Percentiles rank a stretch among this genome's conserved stretches.
Evolutionary conservation across 2,329 filamentous ascomycete genomes (phyloP).

Genomic region (Plenodomus lindquistii): DNA sequence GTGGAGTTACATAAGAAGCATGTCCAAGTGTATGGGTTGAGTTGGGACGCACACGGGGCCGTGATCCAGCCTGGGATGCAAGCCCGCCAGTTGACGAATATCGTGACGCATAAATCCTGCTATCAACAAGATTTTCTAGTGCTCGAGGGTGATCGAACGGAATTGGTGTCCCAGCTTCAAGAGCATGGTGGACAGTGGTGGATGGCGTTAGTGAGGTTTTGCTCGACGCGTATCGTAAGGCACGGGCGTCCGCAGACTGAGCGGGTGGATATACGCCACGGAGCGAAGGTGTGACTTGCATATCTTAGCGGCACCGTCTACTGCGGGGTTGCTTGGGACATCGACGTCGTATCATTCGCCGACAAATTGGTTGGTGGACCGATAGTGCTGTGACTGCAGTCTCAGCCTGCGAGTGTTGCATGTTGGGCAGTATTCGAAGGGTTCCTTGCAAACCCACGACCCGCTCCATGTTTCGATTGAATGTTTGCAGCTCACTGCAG

Average conservation of each 20-base stretch:
- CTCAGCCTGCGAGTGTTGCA: neutral
- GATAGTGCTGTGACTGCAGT: neutral
- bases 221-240: slow-evolving; percentile 10
- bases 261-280: slow-evolving; percentile 23
- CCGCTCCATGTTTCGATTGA: neutral
- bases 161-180: slow-evolving; percentile 28
- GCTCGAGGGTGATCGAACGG: slow-evolving; percentile 16
- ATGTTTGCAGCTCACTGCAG: neutral
- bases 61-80: slow-evolving; percentile 12
- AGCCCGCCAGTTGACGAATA: slow-evolving; percentile 17
- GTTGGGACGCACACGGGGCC: slow-evolving; percentile 10
- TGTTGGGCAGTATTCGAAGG: neutral
- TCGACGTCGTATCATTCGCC: slow-evolving; percentile 26
- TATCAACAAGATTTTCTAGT: slow-evolving; percentile 5
- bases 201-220: slow-evolving; percentile 33
- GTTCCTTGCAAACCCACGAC: neutral
- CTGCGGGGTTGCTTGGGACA: slow-evolving; percentile 32
- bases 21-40: slow-evolving; percentile 5
- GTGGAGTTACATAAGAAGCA: slow-evolving; percentile 22
- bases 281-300: slow-evolving; percentile 42
- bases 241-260: slow-evolving; percentile 27
- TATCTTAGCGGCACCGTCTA: slow-evolving; percentile 34
- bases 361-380: slow-evolving; percentile 1
- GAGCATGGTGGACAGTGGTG: slow-evolving; percentile 16
- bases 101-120: slow-evolving; percentile 17